Evolutionary conservation across 139 green algal species (phyloP).

Genomic region (Tetradesmus lagerheimii): DNA sequence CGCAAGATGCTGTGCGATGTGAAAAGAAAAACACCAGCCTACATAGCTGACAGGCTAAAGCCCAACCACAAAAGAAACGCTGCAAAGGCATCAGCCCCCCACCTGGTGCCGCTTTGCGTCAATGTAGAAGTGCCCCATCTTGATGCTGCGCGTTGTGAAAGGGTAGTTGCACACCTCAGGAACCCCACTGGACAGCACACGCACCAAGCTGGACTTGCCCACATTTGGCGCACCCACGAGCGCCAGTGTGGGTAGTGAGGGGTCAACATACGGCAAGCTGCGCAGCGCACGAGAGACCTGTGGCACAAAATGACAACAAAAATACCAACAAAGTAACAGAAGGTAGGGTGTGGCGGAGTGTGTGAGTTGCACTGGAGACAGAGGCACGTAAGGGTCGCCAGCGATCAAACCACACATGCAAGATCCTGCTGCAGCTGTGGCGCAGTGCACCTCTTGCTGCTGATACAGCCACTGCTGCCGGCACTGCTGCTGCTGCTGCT

Average conservation of each 20-base stretch:
- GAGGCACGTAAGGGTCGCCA: too few relatives aligned
- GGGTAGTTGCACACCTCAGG: constrained; percentile 96
- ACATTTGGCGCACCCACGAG: constrained; percentile 66
- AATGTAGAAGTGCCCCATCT: constrained; percentile 98
- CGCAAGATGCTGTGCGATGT: too few relatives aligned
- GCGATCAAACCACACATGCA: too few relatives aligned
- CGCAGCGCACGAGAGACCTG: constrained; percentile 80
- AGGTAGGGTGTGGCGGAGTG: neutral
- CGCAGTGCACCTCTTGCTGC: neutral
- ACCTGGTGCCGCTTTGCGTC: constrained; percentile 86
- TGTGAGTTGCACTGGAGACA: neutral
- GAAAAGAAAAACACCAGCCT: too few relatives aligned
- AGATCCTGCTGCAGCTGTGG: neutral
- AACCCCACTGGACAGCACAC: constrained; percentile 84
- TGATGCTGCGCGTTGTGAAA: constrained; percentile 97
- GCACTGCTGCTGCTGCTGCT: too few relatives aligned
- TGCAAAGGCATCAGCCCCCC: neutral
- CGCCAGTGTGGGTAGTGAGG: constrained; percentile 83
- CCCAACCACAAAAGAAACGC: neutral
- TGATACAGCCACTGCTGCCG: neutral
- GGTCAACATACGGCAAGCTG: constrained; percentile 88
- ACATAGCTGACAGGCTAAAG: too few relatives aligned
- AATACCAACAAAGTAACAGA: constrained; percentile 51
- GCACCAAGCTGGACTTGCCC: constrained; percentile 94
- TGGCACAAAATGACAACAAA: neutral